Evolutionary conservation across 257 asterid genomes (phyloP).

Genomic region (Ocimum tenuiflorum): DNA sequence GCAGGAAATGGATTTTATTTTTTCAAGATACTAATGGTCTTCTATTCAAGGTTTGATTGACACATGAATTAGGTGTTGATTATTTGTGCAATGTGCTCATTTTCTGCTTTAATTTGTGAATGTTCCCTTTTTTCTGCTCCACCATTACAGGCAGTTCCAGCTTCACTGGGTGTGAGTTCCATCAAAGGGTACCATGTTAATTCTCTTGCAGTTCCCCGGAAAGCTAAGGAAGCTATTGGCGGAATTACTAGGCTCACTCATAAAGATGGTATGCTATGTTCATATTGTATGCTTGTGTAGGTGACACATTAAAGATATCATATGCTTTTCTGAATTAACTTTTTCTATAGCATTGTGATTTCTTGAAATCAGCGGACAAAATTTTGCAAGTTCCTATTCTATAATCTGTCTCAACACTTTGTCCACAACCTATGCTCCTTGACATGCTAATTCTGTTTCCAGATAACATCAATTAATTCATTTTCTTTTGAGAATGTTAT

Average conservation of each 20-base stretch:
- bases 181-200: constrained; percentile 80
- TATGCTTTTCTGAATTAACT: constrained; percentile 5
- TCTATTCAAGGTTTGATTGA: constrained; percentile 72
- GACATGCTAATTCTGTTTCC: background rate
- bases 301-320: background rate
- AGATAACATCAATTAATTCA: no score
- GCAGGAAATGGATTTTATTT: constrained; percentile 88
- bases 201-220: constrained; percentile 97
- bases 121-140: constrained; percentile 8
- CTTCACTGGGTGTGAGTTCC: constrained; percentile 89
- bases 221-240: constrained; percentile 99
- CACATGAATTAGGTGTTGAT: background rate
- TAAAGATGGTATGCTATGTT: constrained; percentile 56
- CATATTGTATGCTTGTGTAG: constrained; percentile 1
- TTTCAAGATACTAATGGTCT: constrained; percentile 99
- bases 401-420: no score
- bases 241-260: constrained; percentile 92
- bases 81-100: background rate
- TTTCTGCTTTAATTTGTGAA: background rate
- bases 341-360: background rate
- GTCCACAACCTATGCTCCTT: background rate
- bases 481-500: no score
- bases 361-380: background rate
- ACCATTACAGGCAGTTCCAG: constrained; percentile 70
- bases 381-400: background rate